Base-by-base conservation (phyloP, 176 grass and related monocot species). In the Carex pumila region DNA sequence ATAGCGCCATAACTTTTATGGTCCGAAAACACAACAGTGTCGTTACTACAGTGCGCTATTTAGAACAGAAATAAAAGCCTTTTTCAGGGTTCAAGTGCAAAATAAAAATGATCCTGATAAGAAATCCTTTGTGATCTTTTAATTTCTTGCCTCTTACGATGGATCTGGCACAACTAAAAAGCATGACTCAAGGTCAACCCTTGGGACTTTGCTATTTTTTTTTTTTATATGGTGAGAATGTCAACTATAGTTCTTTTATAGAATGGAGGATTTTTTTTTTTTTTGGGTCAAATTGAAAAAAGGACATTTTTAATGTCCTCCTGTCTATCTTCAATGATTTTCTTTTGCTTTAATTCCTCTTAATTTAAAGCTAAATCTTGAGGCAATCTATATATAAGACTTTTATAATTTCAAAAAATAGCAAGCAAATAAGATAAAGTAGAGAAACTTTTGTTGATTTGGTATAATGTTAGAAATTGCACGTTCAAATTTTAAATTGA, bases 171-270 rank as follows among this genome's bases (percentile, higher is more conserved):
- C 57, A 81, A 45, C 32, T 32, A 11, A 63, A 61, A 63, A 63
- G 32, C 31, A 64, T 82, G 6, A 61, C 25, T 41, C 62, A 21
- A 82, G 17, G 80, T 82, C 80, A 82, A 52, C 61, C 41, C 34
- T 66, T 82, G 58, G 12, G 80, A 82, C 80, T 58, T 62, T 7
- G 71, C 8, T 80, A 39, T 55, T 49, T 61, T 43, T 12, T 43
- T 61, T 61, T 61, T 80, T 61, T 80, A 59, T 80, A 80, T 47
- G 79, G 19, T 15, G 18, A 82, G 3, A 62, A 65, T 82, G 80
- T 82, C 80, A 82, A 82, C 80, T 65, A 11, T 32, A 53, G 2
- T 82, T 82, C 32, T 76, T 81, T 53, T 82, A 59, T 81, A 62
- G 32, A 67, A 10, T 15, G 68, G 71, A 61, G 19, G 25, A 13